A percentile compares a stretch with the other conserved stretches of the same genome.
Evolutionary conservation across 306 rosid genomes (phyloP).

Genomic region (Castanospermum australe): DNA sequence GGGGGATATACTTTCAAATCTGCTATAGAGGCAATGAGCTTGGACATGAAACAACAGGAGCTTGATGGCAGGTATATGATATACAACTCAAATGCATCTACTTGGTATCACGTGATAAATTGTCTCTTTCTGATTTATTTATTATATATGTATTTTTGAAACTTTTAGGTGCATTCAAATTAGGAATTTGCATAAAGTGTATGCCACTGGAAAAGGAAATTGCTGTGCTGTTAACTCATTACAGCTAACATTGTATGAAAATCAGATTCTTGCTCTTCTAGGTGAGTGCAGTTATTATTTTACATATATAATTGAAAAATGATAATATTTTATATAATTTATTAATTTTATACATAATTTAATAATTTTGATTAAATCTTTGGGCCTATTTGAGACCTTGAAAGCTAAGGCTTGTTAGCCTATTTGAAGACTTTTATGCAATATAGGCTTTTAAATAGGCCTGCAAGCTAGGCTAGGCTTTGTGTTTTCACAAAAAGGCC

Average conservation of each 20-base stretch:
- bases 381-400: no score
- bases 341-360: no score
- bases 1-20: constrained; percentile 42
- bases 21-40: constrained; percentile 67
- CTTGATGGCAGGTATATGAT: constrained; percentile 78
- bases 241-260: constrained; percentile 80
- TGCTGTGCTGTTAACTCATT: constrained; percentile 87
- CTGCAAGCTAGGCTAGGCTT: no score
- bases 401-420: no score
- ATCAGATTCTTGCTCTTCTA: constrained; percentile 96
- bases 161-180: constrained; percentile 87
- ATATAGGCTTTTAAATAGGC: no score
- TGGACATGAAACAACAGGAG: constrained; percentile 96
- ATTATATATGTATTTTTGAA: neutral
- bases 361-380: no score
- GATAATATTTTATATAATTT: no score
- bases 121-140: constrained; percentile 19
- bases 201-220: constrained; percentile 77
- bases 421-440: no score
- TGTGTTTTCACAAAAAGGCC: no score
- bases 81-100: constrained; percentile 17
- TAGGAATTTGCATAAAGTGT: constrained; percentile 86
- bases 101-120: constrained; percentile 18
- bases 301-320: no score
- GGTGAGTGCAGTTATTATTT: constrained; percentile 51